Evolutionary conservation across 140 eudicot genomes (phyloP).

Genomic region (Anethum foeniculum): DNA sequence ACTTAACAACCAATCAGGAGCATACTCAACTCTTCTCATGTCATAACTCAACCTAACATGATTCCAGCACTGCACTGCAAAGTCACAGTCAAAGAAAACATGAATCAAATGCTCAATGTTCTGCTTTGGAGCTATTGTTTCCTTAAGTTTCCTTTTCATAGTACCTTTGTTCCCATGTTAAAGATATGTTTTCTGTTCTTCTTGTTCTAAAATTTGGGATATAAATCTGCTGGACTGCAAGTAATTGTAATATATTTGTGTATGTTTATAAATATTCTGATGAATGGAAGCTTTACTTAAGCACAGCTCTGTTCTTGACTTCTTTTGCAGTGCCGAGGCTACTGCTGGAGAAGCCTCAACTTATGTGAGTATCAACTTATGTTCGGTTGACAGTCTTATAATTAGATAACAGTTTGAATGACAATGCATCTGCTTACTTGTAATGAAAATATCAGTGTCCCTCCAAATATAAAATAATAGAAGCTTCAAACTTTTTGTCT

Average conservation of each 20-base stretch:
- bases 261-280: neutral
- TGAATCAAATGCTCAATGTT: no score
- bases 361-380: constrained; percentile 49
- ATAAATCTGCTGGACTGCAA: neutral
- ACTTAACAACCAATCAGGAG: no score
- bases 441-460: neutral
- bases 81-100: no score
- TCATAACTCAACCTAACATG: no score
- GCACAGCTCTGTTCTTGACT: neutral
- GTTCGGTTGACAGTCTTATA: neutral
- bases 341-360: constrained; percentile 98
- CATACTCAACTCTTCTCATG: no score
- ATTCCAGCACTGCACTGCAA: no score
- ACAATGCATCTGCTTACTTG: neutral
- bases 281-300: neutral
- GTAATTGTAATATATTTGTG: neutral
- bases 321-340: constrained; percentile 40
- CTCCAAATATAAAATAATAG: neutral
- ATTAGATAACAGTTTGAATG: neutral
- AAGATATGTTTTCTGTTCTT: neutral
- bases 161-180: neutral
- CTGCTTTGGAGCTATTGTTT: no score
- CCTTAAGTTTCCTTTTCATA: no score
- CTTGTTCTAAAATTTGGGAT: neutral
- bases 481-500: neutral